These are phyloP conservation scores for Aspergillus hiratsukae DNA, from an alignment of 2,329 filamentous ascomycete genomes.

Conservation along the genomic window DNA sequence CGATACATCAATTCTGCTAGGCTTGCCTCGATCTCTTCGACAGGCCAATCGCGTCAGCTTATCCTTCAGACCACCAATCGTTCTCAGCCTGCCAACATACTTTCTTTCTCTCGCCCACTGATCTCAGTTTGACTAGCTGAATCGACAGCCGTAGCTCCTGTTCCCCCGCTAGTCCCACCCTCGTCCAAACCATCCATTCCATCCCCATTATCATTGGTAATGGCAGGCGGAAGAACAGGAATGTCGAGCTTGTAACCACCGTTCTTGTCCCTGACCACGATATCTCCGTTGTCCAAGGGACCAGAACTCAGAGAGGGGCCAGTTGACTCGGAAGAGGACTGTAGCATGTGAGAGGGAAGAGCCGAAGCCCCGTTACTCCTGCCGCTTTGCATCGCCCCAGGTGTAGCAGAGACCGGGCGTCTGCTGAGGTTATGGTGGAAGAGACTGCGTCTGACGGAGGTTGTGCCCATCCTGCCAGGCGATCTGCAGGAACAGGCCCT, in stretches of 20 bases:
- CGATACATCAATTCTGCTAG: slow-evolving; percentile 42
- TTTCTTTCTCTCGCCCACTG: slow-evolving; percentile 36
- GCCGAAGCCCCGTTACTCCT: slow-evolving; percentile 15
- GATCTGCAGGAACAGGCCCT: neutral
- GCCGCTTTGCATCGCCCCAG: slow-evolving; percentile 13
- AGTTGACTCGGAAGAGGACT: slow-evolving; percentile 18
- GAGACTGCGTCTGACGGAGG: slow-evolving; percentile 41
- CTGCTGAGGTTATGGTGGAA: slow-evolving; percentile 43
- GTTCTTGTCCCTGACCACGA: slow-evolving; percentile 47
- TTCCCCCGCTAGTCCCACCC: slow-evolving; percentile 49
- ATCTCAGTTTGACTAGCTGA: slow-evolving; percentile 42
- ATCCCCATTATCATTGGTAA: slow-evolving; percentile 36
- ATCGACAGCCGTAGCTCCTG: slow-evolving; percentile 53
- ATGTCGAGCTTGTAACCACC: slow-evolving; percentile 47
- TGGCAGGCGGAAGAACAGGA: slow-evolving; percentile 36
- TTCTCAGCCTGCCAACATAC: slow-evolving; percentile 24
- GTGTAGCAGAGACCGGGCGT: slow-evolving; percentile 33
- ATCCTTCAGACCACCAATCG: neutral
- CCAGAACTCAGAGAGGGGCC: slow-evolving; percentile 17
- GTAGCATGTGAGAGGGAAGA: slow-evolving; percentile 21
- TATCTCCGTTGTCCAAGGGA: slow-evolving; percentile 39
- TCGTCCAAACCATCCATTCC: slow-evolving; percentile 45
- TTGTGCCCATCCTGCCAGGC: slow-evolving; percentile 21
- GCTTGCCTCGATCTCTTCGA: slow-evolving; percentile 43
- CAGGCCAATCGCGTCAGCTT: slow-evolving; percentile 2